These are phyloP conservation scores for Mortierella sp. DNA, from an alignment of 371 early-diverging fungal species.

Conservation along the genomic window DNA sequence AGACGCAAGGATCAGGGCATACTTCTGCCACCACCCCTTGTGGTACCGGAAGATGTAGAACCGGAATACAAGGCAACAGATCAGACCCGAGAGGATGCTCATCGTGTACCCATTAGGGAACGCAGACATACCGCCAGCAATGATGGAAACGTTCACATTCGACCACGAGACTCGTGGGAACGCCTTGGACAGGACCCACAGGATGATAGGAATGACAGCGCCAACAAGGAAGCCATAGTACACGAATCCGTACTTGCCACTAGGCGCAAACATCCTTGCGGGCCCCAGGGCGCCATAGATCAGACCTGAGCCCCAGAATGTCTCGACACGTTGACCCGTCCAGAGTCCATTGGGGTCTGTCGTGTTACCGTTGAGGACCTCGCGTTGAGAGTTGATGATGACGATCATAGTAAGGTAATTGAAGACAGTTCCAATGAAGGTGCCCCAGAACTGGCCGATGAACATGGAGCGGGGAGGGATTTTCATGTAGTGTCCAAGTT, in stretches of 20 bases:
- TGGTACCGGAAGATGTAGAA: slow-evolving; percentile 62
- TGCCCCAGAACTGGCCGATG: slow-evolving; percentile 72
- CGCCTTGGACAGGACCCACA: slow-evolving; percentile 62
- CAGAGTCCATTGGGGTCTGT: slow-evolving; percentile 65
- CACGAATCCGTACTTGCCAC: slow-evolving; percentile 60
- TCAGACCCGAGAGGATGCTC: slow-evolving; percentile 61
- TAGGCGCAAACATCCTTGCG: slow-evolving; percentile 62
- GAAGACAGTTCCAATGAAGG: slow-evolving; percentile 66
- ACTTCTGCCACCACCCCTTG: slow-evolving; percentile 66
- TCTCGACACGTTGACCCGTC: slow-evolving; percentile 65
- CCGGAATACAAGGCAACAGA: slow-evolving; percentile 61
- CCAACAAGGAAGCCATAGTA: slow-evolving; percentile 65
- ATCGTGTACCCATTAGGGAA: slow-evolving; percentile 62
- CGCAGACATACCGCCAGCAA: slow-evolving; percentile 60
- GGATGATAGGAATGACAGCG: slow-evolving; percentile 60
- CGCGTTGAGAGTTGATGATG: slow-evolving; percentile 60
- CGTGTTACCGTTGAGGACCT: slow-evolving; percentile 22
- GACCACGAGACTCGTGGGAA: slow-evolving; percentile 52
- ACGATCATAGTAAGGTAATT: slow-evolving; percentile 66
- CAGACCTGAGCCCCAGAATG: slow-evolving; percentile 71
- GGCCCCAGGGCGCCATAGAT: slow-evolving; percentile 77
- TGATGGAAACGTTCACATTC: slow-evolving; percentile 63
- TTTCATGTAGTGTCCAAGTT: slow-evolving; percentile 84
- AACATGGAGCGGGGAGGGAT: slow-evolving; percentile 77
- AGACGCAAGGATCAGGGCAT: slow-evolving; percentile 68